Evolutionary conservation across 2,329 filamentous ascomycete species (phyloP), one percentile per base, ranked within the genome.

Genomic region (Clonostachys byssicola): DNA sequence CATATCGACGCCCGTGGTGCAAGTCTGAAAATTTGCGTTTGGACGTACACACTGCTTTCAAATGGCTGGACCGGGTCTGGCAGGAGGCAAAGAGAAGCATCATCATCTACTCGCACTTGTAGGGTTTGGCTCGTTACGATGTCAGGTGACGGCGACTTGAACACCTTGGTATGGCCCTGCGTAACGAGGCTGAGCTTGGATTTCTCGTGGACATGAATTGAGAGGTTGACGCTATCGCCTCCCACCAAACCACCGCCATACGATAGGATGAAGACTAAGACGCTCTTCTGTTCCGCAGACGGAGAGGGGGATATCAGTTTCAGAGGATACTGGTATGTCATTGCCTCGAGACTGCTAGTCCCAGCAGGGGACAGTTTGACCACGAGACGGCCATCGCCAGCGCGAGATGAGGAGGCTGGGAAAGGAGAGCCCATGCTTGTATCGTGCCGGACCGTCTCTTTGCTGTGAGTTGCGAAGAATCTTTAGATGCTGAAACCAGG

Each of bases 51-150:
- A 59, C 89, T 95, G 52, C 81, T 79, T 51, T 83, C 84, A 63
- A 95, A 97, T 0, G 94, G 94, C 62, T 96, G 92, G 4, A 95
- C 88, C 1, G 94, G 94, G 62, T 99, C 94, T 1, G 94, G 94
- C 12, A 97, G 78, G 51, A 87, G 73, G 58, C 84, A 86, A 13
- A 87, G 70, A 1, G 75, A 77, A 7, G 73, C 80, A 18, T 66
- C 71, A 13, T 71, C 56, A 20, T 72, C 68, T 45, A 88, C 67
- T 4, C 64, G 63, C 34, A 80, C 74, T 12, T 68, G 62, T 49
- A 88, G 64, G 1, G 61, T 71, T 63, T 88, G 85, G 17, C 74
- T 72, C 2, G 84, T 86, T 42, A 79, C 62, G 12, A 80, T 65
- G 40, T 78, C 70, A 35, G 68, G 68, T 47, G 73, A 70, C 43